phyloP scores from a whole-genome alignment of 2,329 filamentous ascomycete genomes.

The Pyrenophora tritici-repentis region DNA sequence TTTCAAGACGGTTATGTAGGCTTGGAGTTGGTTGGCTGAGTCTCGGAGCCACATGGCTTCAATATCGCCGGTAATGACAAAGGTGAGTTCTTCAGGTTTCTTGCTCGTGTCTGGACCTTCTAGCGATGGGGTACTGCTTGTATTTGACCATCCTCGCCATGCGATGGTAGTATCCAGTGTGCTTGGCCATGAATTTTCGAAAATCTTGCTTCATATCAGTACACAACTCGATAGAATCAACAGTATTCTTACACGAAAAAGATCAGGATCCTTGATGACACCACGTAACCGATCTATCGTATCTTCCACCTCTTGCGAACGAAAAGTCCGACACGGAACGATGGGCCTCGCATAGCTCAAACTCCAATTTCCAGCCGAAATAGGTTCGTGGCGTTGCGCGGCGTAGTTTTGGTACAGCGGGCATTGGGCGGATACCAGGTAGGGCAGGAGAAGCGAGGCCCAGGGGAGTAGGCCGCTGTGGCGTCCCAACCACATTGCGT shows the following conservation, averaged over 20 bases:
- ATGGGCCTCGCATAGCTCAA: constrained; percentile 53
- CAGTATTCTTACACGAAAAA: constrained; percentile 55
- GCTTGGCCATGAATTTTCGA: constrained; percentile 74
- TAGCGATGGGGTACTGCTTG: constrained; percentile 35
- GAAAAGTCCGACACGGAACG: constrained; percentile 53
- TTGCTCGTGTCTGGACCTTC: constrained; percentile 2
- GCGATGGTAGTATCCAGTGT: constrained; percentile 75
- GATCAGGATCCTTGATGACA: constrained; percentile 59
- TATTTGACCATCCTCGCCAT: constrained; percentile 66
- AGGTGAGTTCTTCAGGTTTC: constrained; percentile 58
- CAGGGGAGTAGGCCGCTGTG: constrained; percentile 4
- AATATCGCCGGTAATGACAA: constrained; percentile 63
- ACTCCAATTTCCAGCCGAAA: constrained; percentile 48
- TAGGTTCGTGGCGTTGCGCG: constrained; percentile 48
- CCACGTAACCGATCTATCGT: constrained; percentile 41
- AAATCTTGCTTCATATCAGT: constrained; percentile 50
- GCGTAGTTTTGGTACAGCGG: constrained; percentile 53
- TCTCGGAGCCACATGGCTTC: constrained; percentile 61
- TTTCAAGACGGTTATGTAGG: constrained; percentile 64
- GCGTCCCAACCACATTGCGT: constrained; percentile 16
- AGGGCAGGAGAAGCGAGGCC: constrained; percentile 13
- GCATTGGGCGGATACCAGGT: constrained; percentile 43
- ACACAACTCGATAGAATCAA: background rate
- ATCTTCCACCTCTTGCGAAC: constrained; percentile 49
- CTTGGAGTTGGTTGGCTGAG: constrained; percentile 71